Evolutionary conservation across 805 yeast species (phyloP).

Genomic region (Starmerella ratchasimensis): DNA sequence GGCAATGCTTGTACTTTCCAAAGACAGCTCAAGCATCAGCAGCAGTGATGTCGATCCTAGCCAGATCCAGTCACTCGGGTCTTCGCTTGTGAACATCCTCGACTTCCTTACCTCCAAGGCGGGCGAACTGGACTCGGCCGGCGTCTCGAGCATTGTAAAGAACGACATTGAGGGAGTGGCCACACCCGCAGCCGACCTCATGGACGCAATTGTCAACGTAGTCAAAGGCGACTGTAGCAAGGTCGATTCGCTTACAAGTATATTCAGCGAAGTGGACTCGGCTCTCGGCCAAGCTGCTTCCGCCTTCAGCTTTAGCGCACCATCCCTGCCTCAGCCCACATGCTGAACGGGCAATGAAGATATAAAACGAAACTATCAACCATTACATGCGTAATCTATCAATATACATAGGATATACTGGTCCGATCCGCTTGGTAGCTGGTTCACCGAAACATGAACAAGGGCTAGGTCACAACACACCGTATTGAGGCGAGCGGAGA

Average conservation of each 20-base stretch:
- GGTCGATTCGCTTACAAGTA: conserved; percentile 11
- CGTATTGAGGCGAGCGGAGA: too few species aligned
- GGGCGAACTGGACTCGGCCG: conserved; percentile 19
- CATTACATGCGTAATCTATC: too few species aligned
- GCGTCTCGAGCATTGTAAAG: conserved; percentile 19
- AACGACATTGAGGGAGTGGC: conserved; percentile 18
- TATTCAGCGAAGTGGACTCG: conserved; percentile 9
- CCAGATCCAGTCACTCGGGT: conserved; percentile 7
- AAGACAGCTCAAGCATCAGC: conserved; percentile 6
- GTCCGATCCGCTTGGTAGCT: too few species aligned
- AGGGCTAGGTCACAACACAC: too few species aligned
- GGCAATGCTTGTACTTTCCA: conserved; percentile 14
- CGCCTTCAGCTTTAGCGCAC: too few species aligned
- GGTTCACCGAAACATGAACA: too few species aligned
- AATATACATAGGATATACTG: too few species aligned
- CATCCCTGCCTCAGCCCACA: too few species aligned
- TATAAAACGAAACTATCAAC: too few species aligned
- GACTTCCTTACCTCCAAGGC: conserved; percentile 19
- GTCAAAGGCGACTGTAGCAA: conserved; percentile 11
- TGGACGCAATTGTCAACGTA: conserved; percentile 13
- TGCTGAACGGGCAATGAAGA: too few species aligned
- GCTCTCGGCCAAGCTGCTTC: too few species aligned
- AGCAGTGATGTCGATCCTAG: conserved; percentile 7
- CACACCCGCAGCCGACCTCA: conserved; percentile 18
- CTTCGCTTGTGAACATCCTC: conserved; percentile 16